phyloP scores from a whole-genome alignment of 306 rosid species.

The Comarum palustre region DNA sequence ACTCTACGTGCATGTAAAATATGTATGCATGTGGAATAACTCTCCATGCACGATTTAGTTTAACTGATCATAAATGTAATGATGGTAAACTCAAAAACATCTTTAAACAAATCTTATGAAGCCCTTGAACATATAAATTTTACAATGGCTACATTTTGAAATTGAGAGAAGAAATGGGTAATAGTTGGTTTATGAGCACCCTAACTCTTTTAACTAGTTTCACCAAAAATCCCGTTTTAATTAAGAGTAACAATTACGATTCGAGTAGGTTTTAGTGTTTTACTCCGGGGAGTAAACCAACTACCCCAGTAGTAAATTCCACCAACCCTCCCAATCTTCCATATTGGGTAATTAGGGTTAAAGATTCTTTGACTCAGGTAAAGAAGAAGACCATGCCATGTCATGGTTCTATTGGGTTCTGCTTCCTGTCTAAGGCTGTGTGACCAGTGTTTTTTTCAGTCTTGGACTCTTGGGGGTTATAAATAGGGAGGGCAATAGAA shows the following conservation, averaged over 20 bases:
- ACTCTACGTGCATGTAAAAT: background rate
- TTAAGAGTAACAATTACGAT: background rate
- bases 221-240: no score
- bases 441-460: background rate
- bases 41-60: background rate
- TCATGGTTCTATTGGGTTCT: slow-evolving; percentile 1
- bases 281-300: background rate
- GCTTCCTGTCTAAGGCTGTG: background rate
- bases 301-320: background rate
- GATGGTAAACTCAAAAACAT: no score
- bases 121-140: no score
- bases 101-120: no score
- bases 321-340: background rate
- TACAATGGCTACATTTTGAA: background rate
- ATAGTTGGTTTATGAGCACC: background rate
- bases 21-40: background rate
- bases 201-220: background rate
- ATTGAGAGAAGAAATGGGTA: background rate
- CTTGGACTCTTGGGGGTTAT: background rate
- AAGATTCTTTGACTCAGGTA: background rate
- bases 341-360: background rate
- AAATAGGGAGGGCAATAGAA: background rate
- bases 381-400: background rate
- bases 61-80: no score
- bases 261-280: background rate